A percentile compares a stretch with the other conserved stretches of the same genome.
Evolutionary conservation across 495 filamentous ascomycete species (phyloP).

Genomic region (Trichocladium antarcticum): DNA sequence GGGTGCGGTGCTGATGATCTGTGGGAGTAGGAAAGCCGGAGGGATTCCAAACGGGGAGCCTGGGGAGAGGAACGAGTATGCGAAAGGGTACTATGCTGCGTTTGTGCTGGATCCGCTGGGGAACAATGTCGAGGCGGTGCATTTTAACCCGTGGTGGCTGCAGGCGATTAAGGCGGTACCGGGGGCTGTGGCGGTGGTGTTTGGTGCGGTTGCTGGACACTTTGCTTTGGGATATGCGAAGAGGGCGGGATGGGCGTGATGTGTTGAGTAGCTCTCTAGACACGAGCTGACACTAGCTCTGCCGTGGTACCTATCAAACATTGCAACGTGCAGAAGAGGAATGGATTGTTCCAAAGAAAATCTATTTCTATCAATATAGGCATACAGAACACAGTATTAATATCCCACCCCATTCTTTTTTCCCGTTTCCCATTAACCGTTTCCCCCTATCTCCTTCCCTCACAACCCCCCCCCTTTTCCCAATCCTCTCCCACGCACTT

Average conservation of each 20-base stretch:
- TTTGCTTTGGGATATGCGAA: slow-evolving; percentile 1
- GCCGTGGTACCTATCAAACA: background rate
- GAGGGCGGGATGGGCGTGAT: background rate
- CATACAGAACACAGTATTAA: too few species aligned
- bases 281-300: too few species aligned
- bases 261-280: too few species aligned
- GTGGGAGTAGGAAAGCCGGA: slow-evolving; percentile 28
- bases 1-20: background rate
- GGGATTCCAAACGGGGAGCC: slow-evolving; percentile 38
- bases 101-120: slow-evolving; percentile 43
- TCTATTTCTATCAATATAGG: too few species aligned
- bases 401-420: too few species aligned
- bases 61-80: slow-evolving; percentile 34
- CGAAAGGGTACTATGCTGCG: slow-evolving; percentile 37
- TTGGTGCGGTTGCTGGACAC: background rate
- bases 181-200: background rate
- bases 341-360: background rate
- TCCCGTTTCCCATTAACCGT: too few species aligned
- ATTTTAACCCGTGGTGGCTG: slow-evolving; percentile 6
- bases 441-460: too few species aligned
- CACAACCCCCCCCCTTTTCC: too few species aligned
- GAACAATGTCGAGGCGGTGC: slow-evolving; percentile 40
- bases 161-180: slow-evolving; percentile 4
- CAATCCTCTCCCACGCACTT: too few species aligned
- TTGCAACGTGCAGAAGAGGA: background rate